A percentile compares a stretch with the other conserved stretches of the same genome.
phyloP scores from a whole-genome alignment of 169 alveolate species.

The Plasmodium chabaudi region DNA sequence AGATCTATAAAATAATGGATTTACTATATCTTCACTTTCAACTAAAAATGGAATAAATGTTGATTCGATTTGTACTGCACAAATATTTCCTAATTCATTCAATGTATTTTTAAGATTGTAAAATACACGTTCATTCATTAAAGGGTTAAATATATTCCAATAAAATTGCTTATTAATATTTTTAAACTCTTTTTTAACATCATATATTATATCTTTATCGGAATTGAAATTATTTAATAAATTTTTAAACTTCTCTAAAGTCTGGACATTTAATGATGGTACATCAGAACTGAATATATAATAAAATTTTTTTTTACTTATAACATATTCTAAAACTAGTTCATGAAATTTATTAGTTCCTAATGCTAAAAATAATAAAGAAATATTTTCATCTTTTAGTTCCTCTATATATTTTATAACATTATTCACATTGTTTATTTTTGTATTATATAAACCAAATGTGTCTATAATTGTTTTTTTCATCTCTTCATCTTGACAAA shows the following conservation, averaged over 20 bases:
- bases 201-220: slow-evolving; percentile 29
- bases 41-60: slow-evolving; percentile 57
- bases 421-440: slow-evolving; percentile 32
- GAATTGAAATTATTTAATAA: slow-evolving; percentile 47
- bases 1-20: slow-evolving; percentile 36
- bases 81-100: slow-evolving; percentile 43
- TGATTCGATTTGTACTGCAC: slow-evolving; percentile 56
- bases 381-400: slow-evolving; percentile 17
- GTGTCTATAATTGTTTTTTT: slow-evolving; percentile 33
- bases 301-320: slow-evolving; percentile 42
- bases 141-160: slow-evolving; percentile 65
- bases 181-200: slow-evolving; percentile 54
- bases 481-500: slow-evolving; percentile 46
- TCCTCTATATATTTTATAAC: slow-evolving; percentile 30
- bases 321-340: slow-evolving; percentile 33
- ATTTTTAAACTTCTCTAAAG: slow-evolving; percentile 8
- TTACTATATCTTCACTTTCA: slow-evolving; percentile 48
- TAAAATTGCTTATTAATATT: slow-evolving; percentile 54
- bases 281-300: slow-evolving; percentile 46
- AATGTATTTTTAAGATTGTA: slow-evolving; percentile 27
- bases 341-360: slow-evolving; percentile 47
- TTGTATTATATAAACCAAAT: slow-evolving; percentile 23
- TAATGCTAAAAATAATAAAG: slow-evolving; percentile 61
- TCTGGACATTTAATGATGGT: slow-evolving; percentile 39
- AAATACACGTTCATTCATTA: slow-evolving; percentile 58